A percentile compares a stretch with the other conserved stretches of the same genome.
Evolutionary conservation across 2,329 filamentous ascomycete genomes (phyloP).

Genomic region (Cladosporium sp.): DNA sequence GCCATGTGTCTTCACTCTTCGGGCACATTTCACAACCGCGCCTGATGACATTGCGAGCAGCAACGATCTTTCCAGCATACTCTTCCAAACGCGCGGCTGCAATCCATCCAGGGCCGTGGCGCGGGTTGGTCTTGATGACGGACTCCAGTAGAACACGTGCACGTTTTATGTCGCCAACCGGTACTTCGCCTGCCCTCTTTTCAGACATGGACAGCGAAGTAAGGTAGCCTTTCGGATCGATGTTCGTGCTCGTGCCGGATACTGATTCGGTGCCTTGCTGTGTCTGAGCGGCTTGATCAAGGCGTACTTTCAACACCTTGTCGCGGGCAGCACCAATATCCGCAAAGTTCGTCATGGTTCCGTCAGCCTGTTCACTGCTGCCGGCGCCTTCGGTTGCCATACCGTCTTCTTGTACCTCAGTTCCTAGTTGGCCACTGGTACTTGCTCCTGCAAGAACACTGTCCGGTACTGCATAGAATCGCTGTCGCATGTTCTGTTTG

Average conservation of each 20-base stretch:
- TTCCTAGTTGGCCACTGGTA: slow-evolving; percentile 78
- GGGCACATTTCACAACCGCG: slow-evolving; percentile 88
- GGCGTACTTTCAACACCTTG: slow-evolving; percentile 89
- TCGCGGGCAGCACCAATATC: slow-evolving; percentile 95
- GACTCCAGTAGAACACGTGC: slow-evolving; percentile 91
- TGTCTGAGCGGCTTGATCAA: slow-evolving; percentile 78
- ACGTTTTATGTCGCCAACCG: slow-evolving; percentile 92
- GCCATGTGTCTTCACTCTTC: slow-evolving; percentile 91
- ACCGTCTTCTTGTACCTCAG: slow-evolving; percentile 80
- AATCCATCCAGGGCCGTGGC: slow-evolving; percentile 93
- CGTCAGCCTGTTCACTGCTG: slow-evolving; percentile 60
- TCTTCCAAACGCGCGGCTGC: slow-evolving; percentile 91
- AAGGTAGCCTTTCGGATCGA: slow-evolving; percentile 94
- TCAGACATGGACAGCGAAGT: slow-evolving; percentile 85
- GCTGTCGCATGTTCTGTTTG: slow-evolving; percentile 75
- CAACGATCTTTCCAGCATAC: slow-evolving; percentile 85
- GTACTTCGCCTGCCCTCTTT: slow-evolving; percentile 73
- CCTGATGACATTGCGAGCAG: slow-evolving; percentile 83
- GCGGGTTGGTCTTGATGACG: slow-evolving; percentile 94
- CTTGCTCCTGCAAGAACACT: slow-evolving; percentile 87
- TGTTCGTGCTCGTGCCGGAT: slow-evolving; percentile 80
- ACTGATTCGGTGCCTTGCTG: slow-evolving; percentile 61
- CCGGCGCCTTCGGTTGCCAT: slow-evolving; percentile 41
- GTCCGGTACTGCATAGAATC: slow-evolving; percentile 96
- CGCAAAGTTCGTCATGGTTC: slow-evolving; percentile 96